Evolutionary conservation across 1,284 basidiomycete species (phyloP).

Genomic region (Boletellus deceptivus): DNA sequence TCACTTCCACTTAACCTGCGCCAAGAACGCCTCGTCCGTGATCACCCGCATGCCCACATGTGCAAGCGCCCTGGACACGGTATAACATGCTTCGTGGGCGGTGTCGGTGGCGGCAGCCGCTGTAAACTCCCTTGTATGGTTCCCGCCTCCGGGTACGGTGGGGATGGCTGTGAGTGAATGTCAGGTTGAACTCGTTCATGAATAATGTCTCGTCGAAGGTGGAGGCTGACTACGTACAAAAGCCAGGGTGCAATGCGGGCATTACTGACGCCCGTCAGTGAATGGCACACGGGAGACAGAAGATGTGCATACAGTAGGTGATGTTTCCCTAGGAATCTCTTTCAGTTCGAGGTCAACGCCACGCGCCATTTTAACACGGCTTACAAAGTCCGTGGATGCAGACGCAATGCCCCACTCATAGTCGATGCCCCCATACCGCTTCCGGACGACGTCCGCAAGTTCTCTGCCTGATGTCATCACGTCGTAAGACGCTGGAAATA

Average conservation of each 20-base stretch:
- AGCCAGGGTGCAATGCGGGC: slow-evolving; percentile 48
- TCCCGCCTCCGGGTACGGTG: slow-evolving; percentile 54
- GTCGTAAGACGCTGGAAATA: background rate
- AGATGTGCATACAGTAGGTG: slow-evolving; percentile 45
- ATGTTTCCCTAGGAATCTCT: slow-evolving; percentile 52
- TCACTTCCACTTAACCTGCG: slow-evolving; percentile 10
- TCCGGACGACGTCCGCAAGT: slow-evolving; percentile 51
- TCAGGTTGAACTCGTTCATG: background rate
- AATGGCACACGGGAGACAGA: background rate
- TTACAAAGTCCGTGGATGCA: slow-evolving; percentile 67
- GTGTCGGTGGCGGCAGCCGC: slow-evolving; percentile 49
- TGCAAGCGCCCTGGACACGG: slow-evolving; percentile 59
- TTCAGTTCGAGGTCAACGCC: background rate
- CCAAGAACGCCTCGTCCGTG: slow-evolving; percentile 43
- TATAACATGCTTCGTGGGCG: slow-evolving; percentile 58
- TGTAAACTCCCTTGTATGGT: slow-evolving; percentile 62
- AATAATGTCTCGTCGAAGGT: background rate
- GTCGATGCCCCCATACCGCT: slow-evolving; percentile 53
- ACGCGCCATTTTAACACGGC: slow-evolving; percentile 2
- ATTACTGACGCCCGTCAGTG: slow-evolving; percentile 34
- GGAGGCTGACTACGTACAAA: slow-evolving; percentile 33
- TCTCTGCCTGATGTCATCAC: slow-evolving; percentile 44
- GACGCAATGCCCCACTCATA: slow-evolving; percentile 54
- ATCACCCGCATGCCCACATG: slow-evolving; percentile 55
- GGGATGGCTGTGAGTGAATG: slow-evolving; percentile 45